These are phyloP conservation scores for Aspergillus niger DNA, from an alignment of 2,329 filamentous ascomycete species.

Conservation along the genomic window DNA sequence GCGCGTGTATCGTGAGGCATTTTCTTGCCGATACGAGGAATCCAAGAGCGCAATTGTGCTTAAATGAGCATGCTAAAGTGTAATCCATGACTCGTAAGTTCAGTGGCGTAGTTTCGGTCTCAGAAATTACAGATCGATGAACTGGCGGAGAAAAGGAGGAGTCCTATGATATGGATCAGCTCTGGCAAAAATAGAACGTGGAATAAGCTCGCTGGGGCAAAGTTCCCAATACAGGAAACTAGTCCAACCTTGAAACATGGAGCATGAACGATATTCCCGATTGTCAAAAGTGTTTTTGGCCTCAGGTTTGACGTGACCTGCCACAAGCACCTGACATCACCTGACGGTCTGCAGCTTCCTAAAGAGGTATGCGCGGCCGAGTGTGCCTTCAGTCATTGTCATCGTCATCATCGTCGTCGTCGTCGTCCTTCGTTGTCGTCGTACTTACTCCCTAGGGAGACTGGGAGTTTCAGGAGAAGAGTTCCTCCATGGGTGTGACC, in stretches of 20 bases:
- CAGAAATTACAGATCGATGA: background rate
- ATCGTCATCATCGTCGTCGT: background rate
- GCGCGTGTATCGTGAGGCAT: background rate
- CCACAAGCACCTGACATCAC: background rate
- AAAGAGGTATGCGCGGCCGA: background rate
- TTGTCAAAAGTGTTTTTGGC: background rate
- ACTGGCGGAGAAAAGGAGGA: background rate
- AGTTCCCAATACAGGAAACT: background rate
- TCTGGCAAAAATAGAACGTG: constrained; percentile 1
- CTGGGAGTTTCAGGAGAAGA: background rate
- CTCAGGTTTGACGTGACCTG: constrained; percentile 1
- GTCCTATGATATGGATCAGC: background rate
- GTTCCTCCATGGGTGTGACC: background rate
- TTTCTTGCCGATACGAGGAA: background rate
- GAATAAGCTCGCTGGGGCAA: background rate
- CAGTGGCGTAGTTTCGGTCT: background rate
- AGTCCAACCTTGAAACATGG: constrained; percentile 1
- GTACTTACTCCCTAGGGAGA: background rate
- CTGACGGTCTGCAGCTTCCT: background rate
- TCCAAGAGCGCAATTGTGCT: background rate
- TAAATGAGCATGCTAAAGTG: background rate
- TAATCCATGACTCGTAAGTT: background rate
- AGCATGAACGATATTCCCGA: background rate
- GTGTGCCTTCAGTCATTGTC: background rate
- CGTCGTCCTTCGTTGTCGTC: background rate